Base-by-base conservation (phyloP, 2,329 filamentous ascomycete genomes). In the Talaromyces sp. region DNA sequence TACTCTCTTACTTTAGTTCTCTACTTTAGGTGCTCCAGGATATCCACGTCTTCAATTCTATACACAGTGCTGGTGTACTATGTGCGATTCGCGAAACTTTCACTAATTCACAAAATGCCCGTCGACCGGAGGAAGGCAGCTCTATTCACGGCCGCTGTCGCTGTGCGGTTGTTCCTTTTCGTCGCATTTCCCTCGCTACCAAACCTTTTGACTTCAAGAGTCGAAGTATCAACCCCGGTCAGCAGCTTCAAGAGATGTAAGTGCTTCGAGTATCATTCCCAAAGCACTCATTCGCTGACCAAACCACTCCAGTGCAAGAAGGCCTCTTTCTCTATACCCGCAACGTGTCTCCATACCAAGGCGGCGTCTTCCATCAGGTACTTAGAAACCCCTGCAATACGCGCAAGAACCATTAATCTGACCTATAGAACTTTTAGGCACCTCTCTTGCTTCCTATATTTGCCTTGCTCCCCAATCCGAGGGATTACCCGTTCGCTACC, bases 171-270 rank as follows among this genome's bases (percentile, higher is more conserved):
- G 67, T 80, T 92, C 64, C 86, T 98, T 62, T 93, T 93, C 76
- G 83, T 89, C 66, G 83, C 88, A 65, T 97, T 97, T 75, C 93
- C 95, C 68, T 87, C 86, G 43, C 84, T 99, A 47, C 91, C 94
- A 61, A 89, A 93, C 76, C 84, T 97, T 68, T 84, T 99, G 68
- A 95, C 92, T 22, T 91, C 90, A 69, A 90, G 95, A 74, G 95
- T 97, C 72, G 95, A 99, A 83, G 90, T 99, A 73, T 97, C 95
- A 52, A 99, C 95, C 25, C 94, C 95, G 45, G 90, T 98, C 56
- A 97, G 92, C 72, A 97, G 94, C 85, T 99, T 97, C 86, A 98
- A 98, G 83, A 87, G 95, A 87, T 83, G 93, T 96, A 84, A 78
- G 90, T 79, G 49, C 33, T 17, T 31, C 61, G 52, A 63, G 15